Evolutionary conservation across 768 basidiomycete genomes (phyloP).

Genomic region (Chalciporus chontae): DNA sequence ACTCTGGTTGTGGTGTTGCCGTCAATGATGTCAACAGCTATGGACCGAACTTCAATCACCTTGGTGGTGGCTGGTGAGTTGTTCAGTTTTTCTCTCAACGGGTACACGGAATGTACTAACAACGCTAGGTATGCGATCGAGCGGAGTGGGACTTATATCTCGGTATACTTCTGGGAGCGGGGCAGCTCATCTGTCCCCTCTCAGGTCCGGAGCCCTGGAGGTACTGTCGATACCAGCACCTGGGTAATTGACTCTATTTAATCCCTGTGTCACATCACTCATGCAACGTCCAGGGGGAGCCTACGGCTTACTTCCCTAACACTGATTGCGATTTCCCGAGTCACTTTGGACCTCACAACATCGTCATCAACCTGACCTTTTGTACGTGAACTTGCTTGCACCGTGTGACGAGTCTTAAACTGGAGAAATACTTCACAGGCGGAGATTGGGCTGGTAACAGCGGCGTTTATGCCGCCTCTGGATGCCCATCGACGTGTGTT

Average conservation of each 20-base stretch:
- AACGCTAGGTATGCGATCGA: constrained; percentile 34
- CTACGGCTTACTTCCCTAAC: constrained; percentile 14
- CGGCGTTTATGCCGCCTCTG: constrained; percentile 8
- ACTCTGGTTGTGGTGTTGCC: constrained; percentile 33
- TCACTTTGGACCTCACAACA: constrained; percentile 18
- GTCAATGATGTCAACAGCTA: constrained; percentile 27
- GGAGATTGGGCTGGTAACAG: constrained; percentile 30
- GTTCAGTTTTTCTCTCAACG: background rate
- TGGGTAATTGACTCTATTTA: constrained; percentile 19
- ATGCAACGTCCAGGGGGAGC: constrained; percentile 10
- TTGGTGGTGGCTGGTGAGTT: constrained; percentile 36
- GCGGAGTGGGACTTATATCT: constrained; percentile 28
- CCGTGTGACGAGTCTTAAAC: background rate
- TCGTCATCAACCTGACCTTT: constrained; percentile 19
- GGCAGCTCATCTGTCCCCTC: constrained; percentile 34
- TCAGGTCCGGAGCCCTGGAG: constrained; percentile 25
- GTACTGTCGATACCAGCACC: constrained; percentile 15
- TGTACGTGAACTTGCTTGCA: constrained; percentile 12
- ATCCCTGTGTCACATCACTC: background rate
- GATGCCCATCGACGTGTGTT: constrained; percentile 27
- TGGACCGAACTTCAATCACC: constrained; percentile 34
- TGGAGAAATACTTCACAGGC: constrained; percentile 9
- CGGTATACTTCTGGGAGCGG: constrained; percentile 41
- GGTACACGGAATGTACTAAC: background rate
- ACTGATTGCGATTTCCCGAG: constrained; percentile 12